Conservation (phyloP, 2,329 filamentous ascomycete species). For the Neocatenulostroma microsporum region DNA sequence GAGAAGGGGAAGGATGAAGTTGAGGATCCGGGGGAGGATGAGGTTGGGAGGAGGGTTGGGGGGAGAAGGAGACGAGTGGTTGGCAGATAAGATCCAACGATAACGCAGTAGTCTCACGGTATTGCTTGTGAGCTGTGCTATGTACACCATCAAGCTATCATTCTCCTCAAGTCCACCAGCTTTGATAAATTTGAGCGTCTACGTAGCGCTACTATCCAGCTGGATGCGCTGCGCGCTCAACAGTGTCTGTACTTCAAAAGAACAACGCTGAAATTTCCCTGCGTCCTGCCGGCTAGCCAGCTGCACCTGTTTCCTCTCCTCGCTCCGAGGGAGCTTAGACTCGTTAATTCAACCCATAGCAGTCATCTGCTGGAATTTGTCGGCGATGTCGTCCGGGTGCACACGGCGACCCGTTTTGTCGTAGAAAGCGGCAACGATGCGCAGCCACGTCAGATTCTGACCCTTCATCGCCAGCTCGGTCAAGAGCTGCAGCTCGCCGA, state of each 20-base stretch:
- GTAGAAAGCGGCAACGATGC: slow-evolving; percentile 41
- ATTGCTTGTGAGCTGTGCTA: not conserved
- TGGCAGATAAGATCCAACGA: slow-evolving; percentile 1
- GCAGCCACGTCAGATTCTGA: slow-evolving; percentile 37
- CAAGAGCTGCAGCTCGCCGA: slow-evolving; percentile 36
- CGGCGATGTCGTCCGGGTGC: slow-evolving; percentile 36
- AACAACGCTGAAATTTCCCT: no score
- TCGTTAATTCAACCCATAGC: slow-evolving; percentile 8
- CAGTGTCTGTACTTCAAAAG: no score
- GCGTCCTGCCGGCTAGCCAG: no score
- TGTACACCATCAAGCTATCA: no score
- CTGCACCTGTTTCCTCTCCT: no score
- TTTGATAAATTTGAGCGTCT: no score
- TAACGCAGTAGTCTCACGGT: not conserved
- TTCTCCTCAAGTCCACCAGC: no score
- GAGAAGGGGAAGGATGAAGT: slow-evolving; percentile 82
- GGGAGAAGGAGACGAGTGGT: slow-evolving; percentile 25
- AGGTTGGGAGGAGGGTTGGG: slow-evolving; percentile 43
- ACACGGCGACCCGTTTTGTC: slow-evolving; percentile 43
- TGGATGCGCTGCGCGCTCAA: no score
- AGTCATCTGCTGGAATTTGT: slow-evolving; percentile 32
- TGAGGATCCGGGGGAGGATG: slow-evolving; percentile 46
- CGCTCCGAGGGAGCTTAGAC: no score
- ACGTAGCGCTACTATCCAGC: no score
- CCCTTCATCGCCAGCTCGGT: slow-evolving; percentile 39